Conservation (phyloP, 768 basidiomycete genomes). For the Floccularia luteovirens region DNA sequence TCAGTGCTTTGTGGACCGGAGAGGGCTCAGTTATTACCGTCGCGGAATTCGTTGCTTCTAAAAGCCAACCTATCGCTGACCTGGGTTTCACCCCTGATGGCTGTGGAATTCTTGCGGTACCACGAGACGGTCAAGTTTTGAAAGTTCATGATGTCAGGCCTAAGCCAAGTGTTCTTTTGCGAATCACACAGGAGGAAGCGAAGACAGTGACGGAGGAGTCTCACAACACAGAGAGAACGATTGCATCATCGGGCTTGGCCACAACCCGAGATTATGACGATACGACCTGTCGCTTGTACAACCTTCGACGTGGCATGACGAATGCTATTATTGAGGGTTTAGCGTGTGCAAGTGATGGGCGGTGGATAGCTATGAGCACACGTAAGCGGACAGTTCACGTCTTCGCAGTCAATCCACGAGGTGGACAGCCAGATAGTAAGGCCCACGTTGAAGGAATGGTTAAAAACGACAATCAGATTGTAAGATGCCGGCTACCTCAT, state of each 20-base stretch:
- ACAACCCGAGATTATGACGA: neutral
- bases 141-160: slow-evolving; percentile 37
- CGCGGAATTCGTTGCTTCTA: slow-evolving; percentile 41
- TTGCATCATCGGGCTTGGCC: neutral
- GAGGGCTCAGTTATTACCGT: slow-evolving; percentile 19
- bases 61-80: slow-evolving; percentile 36
- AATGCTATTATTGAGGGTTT: slow-evolving; percentile 52
- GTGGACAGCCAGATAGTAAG: slow-evolving; percentile 53
- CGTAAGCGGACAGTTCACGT: slow-evolving; percentile 59
- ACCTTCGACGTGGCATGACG: slow-evolving; percentile 66
- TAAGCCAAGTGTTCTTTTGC: slow-evolving; percentile 7
- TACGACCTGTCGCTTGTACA: slow-evolving; percentile 52
- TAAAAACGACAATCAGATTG: slow-evolving; percentile 39
- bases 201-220: neutral
- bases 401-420: slow-evolving; percentile 72
- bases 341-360: slow-evolving; percentile 46
- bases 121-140: slow-evolving; percentile 47
- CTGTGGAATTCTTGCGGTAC: slow-evolving; percentile 38
- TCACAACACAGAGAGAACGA: neutral
- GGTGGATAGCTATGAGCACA: slow-evolving; percentile 68
- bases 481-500: slow-evolving; percentile 32
- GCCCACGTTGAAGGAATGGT: slow-evolving; percentile 58
- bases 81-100: slow-evolving; percentile 50
- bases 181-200: neutral
- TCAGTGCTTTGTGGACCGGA: slow-evolving; percentile 20